Base-by-base conservation (phyloP, 257 asterid species). In the Primulina tabacum region DNA sequence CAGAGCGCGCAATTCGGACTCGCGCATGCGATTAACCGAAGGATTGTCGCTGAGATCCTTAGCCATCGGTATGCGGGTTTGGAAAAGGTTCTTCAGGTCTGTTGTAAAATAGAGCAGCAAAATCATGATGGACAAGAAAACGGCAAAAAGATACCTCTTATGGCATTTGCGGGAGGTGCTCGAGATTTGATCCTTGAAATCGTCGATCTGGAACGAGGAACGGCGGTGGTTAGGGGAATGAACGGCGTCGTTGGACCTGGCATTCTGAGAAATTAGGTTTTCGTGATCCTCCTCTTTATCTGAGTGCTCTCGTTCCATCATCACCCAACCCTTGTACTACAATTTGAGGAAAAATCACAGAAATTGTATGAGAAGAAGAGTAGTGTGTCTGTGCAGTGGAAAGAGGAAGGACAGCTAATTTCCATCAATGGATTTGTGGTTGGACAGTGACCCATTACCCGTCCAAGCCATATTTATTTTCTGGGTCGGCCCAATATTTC, bases 231-330 rank as follows among this genome's bases (percentile, higher is more conserved):
- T 75, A 32, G 89, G 74, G 60, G 89, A 80, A 72, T 88, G 83
- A 0, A 77, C 68, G 38, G 33, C 82, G 75, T 64, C 82, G 78
- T 73, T 69, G 2, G 75, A 64, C 68, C 84, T 69, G 60, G 82
- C 89, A 66, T 87, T 84, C 64, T 87, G 89, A 12, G 85, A 75
- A 73, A 94, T 81, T 66, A 94, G 89, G 65, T 81, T 80, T 67
- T 73, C 84, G 5, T 75, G 95, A 73, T 94, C 98, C 64, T 86
- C 98, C 82, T 94, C 98, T 50, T 94, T 95, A 67, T 94, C 97
- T 8, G 97, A 86, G 29, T 86, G 76, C 59, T 87, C 88, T 12
- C 85, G 75, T 16, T 89, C 91, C 89, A 83, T 82, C 77, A 47
- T 68, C 73, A 4, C 28, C 18, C 16, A 11, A 21, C 57, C 34